These are phyloP conservation scores for Trichoderma pleuroti DNA, from an alignment of 2,329 filamentous ascomycete genomes.

Conservation along the genomic window DNA sequence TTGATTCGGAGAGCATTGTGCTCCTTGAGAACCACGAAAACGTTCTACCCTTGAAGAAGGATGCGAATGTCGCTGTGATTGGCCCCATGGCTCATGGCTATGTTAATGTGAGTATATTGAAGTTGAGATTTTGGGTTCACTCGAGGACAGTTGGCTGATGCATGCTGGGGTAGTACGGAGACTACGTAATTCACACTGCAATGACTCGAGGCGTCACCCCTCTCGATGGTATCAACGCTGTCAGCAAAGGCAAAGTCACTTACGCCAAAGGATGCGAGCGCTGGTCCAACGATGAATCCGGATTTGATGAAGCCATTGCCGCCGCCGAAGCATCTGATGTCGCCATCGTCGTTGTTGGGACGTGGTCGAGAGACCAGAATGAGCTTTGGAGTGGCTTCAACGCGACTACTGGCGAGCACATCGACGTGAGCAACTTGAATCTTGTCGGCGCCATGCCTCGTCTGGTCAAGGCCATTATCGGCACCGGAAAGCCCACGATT, in stretches of 20 bases:
- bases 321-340: conserved; percentile 2
- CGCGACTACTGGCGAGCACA: background rate
- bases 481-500: background rate
- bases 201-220: conserved; percentile 8
- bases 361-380: conserved; percentile 7
- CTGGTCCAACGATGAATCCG: conserved; percentile 6
- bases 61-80: background rate
- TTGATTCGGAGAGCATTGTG: conserved; percentile 4
- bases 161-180: background rate
- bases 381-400: background rate
- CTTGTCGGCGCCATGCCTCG: conserved; percentile 8
- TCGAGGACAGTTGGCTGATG: background rate
- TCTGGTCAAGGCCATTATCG: conserved; percentile 2
- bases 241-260: conserved; percentile 6
- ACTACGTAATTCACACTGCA: conserved; percentile 13
- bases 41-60: background rate
- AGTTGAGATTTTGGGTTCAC: background rate
- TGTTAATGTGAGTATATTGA: background rate
- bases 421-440: background rate
- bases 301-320: conserved; percentile 5
- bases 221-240: background rate
- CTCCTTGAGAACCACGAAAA: conserved; percentile 7
- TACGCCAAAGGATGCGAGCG: conserved; percentile 2
- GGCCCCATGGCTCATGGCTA: conserved; percentile 7
- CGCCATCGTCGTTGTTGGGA: background rate